Percentiles rank a stretch among this genome's conserved stretches.
Conservation (phyloP, 2,329 filamentous ascomycete species). For the Aspergillus neoniger region DNA sequence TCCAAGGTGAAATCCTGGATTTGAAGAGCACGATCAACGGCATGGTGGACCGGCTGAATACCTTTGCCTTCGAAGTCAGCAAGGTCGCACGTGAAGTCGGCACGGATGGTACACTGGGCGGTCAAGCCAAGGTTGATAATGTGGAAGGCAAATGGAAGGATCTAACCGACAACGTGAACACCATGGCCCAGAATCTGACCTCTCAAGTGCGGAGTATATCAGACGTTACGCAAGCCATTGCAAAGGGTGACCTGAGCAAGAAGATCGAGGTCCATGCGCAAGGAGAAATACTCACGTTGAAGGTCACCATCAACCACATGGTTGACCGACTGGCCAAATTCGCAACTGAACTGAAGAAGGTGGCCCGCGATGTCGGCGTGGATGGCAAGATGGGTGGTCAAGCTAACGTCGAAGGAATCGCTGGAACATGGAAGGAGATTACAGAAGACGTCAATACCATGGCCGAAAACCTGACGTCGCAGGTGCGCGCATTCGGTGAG, state of each 20-base stretch:
- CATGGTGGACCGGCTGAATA: conserved; percentile 66
- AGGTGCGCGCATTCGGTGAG: conserved; percentile 96
- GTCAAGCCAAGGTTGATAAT: conserved; percentile 65
- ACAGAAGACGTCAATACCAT: conserved; percentile 96
- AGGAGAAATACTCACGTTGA: conserved; percentile 89
- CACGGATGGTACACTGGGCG: conserved; percentile 64
- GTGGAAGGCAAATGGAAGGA: conserved; percentile 69
- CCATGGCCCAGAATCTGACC: conserved; percentile 66
- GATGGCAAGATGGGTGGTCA: conserved; percentile 99
- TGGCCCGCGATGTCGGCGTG: conserved; percentile 94
- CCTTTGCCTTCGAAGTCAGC: conserved; percentile 66
- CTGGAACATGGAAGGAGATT: conserved; percentile 97
- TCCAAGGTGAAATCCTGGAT: conserved; percentile 89
- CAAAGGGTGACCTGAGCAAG: conserved; percentile 91
- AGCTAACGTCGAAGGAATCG: conserved; percentile 88
- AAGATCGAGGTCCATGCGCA: conserved; percentile 95
- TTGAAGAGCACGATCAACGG: conserved; percentile 85
- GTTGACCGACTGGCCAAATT: conserved; percentile 93
- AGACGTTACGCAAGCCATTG: conserved; percentile 90
- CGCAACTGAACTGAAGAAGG: conserved; percentile 92
- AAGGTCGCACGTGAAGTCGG: conserved; percentile 67
- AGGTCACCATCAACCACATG: conserved; percentile 99
- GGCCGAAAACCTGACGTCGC: conserved; percentile 83
- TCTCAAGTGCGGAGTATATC: conserved; percentile 83
- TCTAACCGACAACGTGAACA: conserved; percentile 67